Base-by-base conservation (phyloP, 2,329 filamentous ascomycete genomes). In the Curvularia hawaiiensis region DNA sequence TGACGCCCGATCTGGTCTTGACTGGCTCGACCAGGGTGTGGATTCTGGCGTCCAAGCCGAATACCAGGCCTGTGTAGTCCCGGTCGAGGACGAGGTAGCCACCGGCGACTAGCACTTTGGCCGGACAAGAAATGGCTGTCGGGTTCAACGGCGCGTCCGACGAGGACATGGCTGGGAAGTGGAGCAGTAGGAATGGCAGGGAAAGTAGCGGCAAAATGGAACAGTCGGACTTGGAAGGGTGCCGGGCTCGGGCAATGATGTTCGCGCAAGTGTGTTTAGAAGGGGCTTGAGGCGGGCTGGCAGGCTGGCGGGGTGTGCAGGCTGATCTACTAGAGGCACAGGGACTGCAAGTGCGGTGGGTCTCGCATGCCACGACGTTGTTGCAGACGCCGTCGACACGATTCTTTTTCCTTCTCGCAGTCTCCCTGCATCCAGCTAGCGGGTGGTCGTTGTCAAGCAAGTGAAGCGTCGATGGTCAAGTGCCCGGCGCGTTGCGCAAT, bases 41-140 rank as follows among this genome's bases (percentile, higher is more conserved):
- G 33, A 89, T 88, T 55, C 86, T 80, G 45, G 86, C 86, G 72
- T 88, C 82, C 50, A 89, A 81, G 31, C 85, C 86, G 67, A 88
- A 87, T 4, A 88, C 86, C 18, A 87, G 80, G 35, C 89, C 94
- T 3, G 90, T 95, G 78, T 97, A 92, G 60, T 85, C 82, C 60
- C 91, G 87, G 79, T 98, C 94, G 45, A 99, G 88, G 22, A 97
- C 94, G 45, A 98, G 87, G 78, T 98, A 99, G 60, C 95, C 95
- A 62, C 95, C 95, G 4, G 94, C 92, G 52, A 98, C 85, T 63
- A 99, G 85, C 59, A 99, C 95, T 81, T 99, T 99, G 67, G 95
- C 95, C 18, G 95, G 95, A 22, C 95, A 94, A 62, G 95, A 98
- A 64, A 96, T 86, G 62, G 79, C 74, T 50, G 60, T 73, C 44